These are phyloP conservation scores for Globisporangium canariense DNA, from an alignment of 352 stramenopile species.

Conservation along the genomic window DNA sequence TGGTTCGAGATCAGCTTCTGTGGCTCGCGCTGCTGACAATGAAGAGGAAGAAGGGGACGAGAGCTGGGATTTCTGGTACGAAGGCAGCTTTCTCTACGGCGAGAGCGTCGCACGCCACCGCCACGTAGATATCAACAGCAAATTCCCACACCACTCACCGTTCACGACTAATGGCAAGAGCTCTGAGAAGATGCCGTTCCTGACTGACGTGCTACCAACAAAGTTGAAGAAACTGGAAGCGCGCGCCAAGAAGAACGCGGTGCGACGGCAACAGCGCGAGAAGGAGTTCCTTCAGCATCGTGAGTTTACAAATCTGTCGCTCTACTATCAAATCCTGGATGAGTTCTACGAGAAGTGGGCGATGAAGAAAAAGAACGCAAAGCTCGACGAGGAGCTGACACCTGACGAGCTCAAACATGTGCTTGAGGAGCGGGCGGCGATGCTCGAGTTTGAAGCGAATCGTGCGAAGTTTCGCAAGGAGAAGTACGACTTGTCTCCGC, in stretches of 20 bases:
- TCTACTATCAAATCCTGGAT: constrained; percentile 61
- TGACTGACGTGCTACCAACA: constrained; percentile 34
- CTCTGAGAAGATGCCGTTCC: constrained; percentile 51
- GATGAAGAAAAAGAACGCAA: constrained; percentile 28
- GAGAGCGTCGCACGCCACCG: constrained; percentile 56
- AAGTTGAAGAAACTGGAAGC: constrained; percentile 35
- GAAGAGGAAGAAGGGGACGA: constrained; percentile 12
- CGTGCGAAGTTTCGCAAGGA: constrained; percentile 50
- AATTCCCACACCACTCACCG: constrained; percentile 24
- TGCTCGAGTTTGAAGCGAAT: constrained; percentile 36
- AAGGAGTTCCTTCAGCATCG: constrained; percentile 37
- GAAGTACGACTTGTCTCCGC: constrained; percentile 47
- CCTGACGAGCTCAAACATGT: constrained; percentile 23
- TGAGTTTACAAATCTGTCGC: constrained; percentile 42
- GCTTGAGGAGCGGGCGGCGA: constrained; percentile 33
- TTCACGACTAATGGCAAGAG: constrained; percentile 77
- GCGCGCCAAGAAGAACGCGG: constrained; percentile 34
- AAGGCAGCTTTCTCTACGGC: constrained; percentile 65
- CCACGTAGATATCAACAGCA: constrained; percentile 43
- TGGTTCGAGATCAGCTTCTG: not conserved
- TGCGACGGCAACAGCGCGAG: constrained; percentile 38
- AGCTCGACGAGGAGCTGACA: constrained; percentile 30
- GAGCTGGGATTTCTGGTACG: constrained; percentile 66
- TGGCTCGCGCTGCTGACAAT: not conserved
- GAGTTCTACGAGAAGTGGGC: constrained; percentile 69